Percentiles rank a stretch among this genome's conserved stretches.
These are phyloP conservation scores for Nakaseomyces nivariensis DNA, from an alignment of 1,139 yeast genomes.

Conservation along the genomic window DNA sequence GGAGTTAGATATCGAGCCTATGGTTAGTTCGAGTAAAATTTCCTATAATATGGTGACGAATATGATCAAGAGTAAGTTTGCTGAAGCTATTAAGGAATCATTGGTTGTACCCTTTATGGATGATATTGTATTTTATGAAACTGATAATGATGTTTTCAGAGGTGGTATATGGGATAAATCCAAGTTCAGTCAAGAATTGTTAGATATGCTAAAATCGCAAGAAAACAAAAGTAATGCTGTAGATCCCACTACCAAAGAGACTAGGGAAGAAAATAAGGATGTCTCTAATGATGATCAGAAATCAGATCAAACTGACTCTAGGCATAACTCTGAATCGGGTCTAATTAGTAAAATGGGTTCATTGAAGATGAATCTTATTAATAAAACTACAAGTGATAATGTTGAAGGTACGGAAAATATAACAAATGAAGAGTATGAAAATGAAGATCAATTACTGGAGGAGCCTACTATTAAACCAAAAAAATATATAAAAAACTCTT, in stretches of 20 bases:
- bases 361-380: not conserved
- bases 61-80: constrained; percentile 65
- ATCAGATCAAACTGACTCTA: not conserved
- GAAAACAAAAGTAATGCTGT: not conserved
- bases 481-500: constrained; percentile 35
- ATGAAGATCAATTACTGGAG: constrained; percentile 17
- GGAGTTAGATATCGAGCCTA: constrained; percentile 72
- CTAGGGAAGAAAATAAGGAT: not conserved
- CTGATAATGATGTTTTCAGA: constrained; percentile 59
- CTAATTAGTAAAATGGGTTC: not conserved
- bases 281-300: not conserved
- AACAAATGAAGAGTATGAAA: constrained; percentile 5
- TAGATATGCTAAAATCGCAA: not conserved
- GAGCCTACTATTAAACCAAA: constrained; percentile 25
- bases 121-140: constrained; percentile 63
- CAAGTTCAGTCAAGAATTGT: not conserved
- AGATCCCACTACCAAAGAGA: not conserved
- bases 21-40: constrained; percentile 74
- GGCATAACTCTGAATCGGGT: not conserved
- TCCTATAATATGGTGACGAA: constrained; percentile 71
- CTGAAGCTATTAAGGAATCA: constrained; percentile 70
- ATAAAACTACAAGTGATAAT: not conserved
- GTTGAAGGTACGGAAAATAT: not conserved
- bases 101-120: constrained; percentile 84
- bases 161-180: constrained; percentile 78